Evolutionary conservation across 352 stramenopile genomes (phyloP).

Genomic region (Phytophthora citricola): DNA sequence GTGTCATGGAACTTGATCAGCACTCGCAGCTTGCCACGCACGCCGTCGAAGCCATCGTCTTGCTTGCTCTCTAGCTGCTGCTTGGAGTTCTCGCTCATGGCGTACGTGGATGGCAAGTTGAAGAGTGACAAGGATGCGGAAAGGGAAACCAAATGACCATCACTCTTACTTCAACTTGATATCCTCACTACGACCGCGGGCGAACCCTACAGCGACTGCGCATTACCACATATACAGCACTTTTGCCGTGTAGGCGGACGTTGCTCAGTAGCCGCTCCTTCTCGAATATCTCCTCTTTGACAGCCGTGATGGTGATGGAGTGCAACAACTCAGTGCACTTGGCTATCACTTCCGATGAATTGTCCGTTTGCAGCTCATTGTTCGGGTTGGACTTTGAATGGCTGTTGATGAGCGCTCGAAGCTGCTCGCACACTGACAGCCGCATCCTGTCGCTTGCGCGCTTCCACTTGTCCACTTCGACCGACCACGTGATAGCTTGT

Average conservation of each 20-base stretch:
- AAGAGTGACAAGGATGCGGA: conserved; percentile 16
- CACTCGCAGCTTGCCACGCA: conserved; percentile 14
- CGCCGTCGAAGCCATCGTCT: conserved; percentile 4
- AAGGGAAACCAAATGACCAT: conserved; percentile 28
- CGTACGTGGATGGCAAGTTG: conserved; percentile 13
- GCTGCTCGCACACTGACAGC: conserved; percentile 19
- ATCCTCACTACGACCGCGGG: conserved; percentile 15
- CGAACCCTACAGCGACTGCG: conserved; percentile 22
- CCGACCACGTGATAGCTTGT: conserved; percentile 8
- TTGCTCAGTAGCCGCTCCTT: conserved; percentile 17
- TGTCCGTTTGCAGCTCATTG: background rate
- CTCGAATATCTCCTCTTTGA: conserved; percentile 29
- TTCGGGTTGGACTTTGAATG: background rate
- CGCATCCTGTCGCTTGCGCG: conserved; percentile 20
- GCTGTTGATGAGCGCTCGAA: conserved; percentile 15
- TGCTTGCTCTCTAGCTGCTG: background rate
- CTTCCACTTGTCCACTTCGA: conserved; percentile 20
- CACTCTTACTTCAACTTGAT: conserved; percentile 35
- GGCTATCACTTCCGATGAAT: conserved; percentile 9
- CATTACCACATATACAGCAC: conserved; percentile 11
- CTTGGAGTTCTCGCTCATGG: conserved; percentile 12
- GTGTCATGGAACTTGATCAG: conserved; percentile 27
- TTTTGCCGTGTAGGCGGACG: conserved; percentile 10
- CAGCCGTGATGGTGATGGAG: conserved; percentile 15
- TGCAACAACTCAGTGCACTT: conserved; percentile 22